Evolutionary conservation across 345 rosid species (phyloP).

Genomic region (Noccaea bulbosa): DNA sequence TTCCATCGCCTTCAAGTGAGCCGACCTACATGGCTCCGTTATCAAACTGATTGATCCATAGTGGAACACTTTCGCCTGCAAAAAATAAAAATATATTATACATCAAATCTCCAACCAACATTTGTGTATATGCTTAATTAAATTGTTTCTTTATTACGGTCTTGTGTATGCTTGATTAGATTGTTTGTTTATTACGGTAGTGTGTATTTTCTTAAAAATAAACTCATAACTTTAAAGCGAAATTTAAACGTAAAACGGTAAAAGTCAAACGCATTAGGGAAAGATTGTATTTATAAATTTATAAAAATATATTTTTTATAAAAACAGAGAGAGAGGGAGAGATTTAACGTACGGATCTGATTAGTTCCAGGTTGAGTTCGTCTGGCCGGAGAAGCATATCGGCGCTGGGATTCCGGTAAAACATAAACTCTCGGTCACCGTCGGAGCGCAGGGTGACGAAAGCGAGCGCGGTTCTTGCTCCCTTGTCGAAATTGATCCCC

Average conservation of each 20-base stretch:
- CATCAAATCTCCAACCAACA: constrained; percentile 18
- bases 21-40: constrained; percentile 65
- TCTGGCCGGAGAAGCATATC: constrained; percentile 67
- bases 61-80: constrained; percentile 65
- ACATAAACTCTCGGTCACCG: constrained; percentile 73
- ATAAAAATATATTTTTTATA: too few species aligned
- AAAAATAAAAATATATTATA: background rate
- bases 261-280: too few species aligned
- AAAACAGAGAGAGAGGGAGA: too few species aligned
- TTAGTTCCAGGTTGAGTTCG: constrained; percentile 55
- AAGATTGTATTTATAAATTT: too few species aligned
- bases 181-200: too few species aligned
- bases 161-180: too few species aligned
- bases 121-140: background rate
- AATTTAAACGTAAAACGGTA: too few species aligned
- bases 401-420: constrained; percentile 71
- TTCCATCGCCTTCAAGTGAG: constrained; percentile 62
- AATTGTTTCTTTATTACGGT: too few species aligned
- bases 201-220: too few species aligned
- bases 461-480: constrained; percentile 72
- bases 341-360: constrained; percentile 49
- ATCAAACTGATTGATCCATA: constrained; percentile 77
- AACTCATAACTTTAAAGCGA: too few species aligned
- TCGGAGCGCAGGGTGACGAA: constrained; percentile 60
- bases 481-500: constrained; percentile 58